Conservation (phyloP, 2,329 filamentous ascomycete genomes). For the Diaporthe nobilis region DNA sequence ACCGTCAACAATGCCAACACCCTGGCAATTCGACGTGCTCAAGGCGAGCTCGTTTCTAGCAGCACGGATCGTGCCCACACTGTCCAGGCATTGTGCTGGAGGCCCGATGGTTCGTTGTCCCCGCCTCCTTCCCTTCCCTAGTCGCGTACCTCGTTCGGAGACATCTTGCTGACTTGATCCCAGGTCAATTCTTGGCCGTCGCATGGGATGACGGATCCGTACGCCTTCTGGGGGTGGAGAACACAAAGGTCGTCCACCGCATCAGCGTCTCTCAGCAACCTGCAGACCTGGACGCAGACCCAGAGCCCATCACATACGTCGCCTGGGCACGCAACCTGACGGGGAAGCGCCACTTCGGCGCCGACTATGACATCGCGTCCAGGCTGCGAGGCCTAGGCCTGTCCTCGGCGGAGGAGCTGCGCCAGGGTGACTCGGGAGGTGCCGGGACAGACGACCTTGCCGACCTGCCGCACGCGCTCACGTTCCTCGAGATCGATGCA, state of each 20-base stretch:
- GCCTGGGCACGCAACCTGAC: conserved; percentile 65
- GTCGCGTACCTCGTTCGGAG: conserved; percentile 29
- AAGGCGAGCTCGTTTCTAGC: conserved; percentile 75
- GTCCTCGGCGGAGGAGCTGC: conserved; percentile 43
- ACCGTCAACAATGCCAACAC: conserved; percentile 78
- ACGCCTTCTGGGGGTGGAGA: conserved; percentile 83
- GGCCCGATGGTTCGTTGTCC: conserved; percentile 69
- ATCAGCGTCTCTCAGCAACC: conserved; percentile 63
- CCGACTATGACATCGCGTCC: conserved; percentile 43
- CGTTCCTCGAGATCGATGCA: conserved; percentile 81
- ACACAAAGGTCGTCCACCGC: conserved; percentile 84
- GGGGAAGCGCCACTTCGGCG: conserved; percentile 47
- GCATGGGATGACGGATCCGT: conserved; percentile 87
- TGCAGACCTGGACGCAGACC: conserved; percentile 51
- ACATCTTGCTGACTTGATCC: conserved; percentile 41
- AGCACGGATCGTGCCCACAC: conserved; percentile 58
- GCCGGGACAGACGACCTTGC: conserved; percentile 51
- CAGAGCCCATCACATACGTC: conserved; percentile 64
- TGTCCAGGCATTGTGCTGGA: conserved; percentile 72
- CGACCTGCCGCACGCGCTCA: conserved; percentile 80
- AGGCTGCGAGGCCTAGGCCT: conserved; percentile 49
- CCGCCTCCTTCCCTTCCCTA: conserved; percentile 42
- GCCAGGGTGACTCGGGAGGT: conserved; percentile 13
- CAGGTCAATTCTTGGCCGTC: conserved; percentile 83
- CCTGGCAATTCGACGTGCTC: conserved; percentile 83